Base-by-base conservation (phyloP, 768 basidiomycete species). In the Boletus rufocinnamomeus region DNA sequence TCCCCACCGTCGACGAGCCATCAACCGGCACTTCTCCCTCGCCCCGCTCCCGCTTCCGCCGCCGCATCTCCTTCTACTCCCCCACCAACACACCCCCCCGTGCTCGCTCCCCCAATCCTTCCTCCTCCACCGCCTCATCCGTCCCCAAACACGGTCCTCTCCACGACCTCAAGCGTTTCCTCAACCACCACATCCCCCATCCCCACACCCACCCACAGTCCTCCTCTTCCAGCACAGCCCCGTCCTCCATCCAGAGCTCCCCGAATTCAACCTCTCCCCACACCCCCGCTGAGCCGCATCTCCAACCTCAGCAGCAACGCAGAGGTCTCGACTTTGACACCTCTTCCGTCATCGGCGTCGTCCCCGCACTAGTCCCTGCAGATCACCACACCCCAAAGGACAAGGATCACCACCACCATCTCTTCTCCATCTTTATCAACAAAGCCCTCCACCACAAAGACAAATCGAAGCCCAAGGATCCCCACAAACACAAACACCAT, bases 91-190 rank as follows among this genome's bases (percentile, higher is more conserved):
- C 50, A 0, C 59, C 53, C 34, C 54, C 59, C 23, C 44, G 34
- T 13, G 1, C 53, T 2, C 60, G 19, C 21, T 62, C 61, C 4
- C 61, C 61, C 1, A 41, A 30, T 14, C 35, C 28, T 4, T 27
- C 51, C 23, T 17, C 63, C 45, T 48, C 63, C 43, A 44, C 52
- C 56, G 61, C 58, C 68, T 46, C 63, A 63, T 40, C 61, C 35
- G 1, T 37, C 1, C 52, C 55, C 4, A 78, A 80, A 57, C 81
- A 81, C 60, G 89, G 93, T 0, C 89, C 93, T 3, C 82, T 98
- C 51, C 86, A 91, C 75, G 95, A 98, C 74, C 86, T 98, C 68
- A 93, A 93, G 71, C 90, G 95, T 30, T 97, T 98, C 78, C 83
- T 99, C 62, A 92, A 96, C 76, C 85, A 91, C 75, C 93, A 96